Evolutionary conservation across 441 rosid genomes (phyloP).

Genomic region (Omphalea diandra): DNA sequence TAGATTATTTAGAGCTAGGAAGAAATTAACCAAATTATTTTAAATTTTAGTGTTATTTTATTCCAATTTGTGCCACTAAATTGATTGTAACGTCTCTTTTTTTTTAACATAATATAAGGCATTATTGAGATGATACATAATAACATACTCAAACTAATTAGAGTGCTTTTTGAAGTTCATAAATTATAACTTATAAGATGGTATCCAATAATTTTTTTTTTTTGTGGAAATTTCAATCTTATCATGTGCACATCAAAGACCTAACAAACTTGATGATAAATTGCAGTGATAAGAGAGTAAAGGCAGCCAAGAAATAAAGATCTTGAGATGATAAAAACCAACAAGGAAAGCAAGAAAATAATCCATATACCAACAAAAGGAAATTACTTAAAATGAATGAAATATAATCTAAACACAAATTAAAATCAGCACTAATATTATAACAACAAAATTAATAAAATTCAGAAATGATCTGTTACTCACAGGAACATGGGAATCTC

Average conservation of each 20-base stretch:
- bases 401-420: not conserved
- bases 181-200: too few relatives aligned
- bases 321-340: conserved; percentile 1
- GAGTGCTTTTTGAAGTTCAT: too few relatives aligned
- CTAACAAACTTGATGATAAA: not conserved
- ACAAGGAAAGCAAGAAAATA: conserved; percentile 13
- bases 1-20: not conserved
- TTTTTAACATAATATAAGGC: not conserved
- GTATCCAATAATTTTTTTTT: not conserved
- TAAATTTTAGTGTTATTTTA: not conserved
- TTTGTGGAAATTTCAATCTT: too few relatives aligned
- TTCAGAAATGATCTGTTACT: conserved; percentile 7
- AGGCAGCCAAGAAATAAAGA: conserved; percentile 8
- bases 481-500: conserved; percentile 88
- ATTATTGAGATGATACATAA: too few relatives aligned
- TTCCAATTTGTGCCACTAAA: not conserved
- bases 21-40: not conserved
- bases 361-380: not conserved
- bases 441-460: not conserved
- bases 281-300: not conserved
- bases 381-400: not conserved
- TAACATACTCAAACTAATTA: too few relatives aligned
- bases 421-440: too few relatives aligned
- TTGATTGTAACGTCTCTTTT: not conserved
- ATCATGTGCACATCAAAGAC: conserved; percentile 7